Evolutionary conservation across 495 filamentous ascomycete genomes (phyloP), one percentile per base, ranked within the genome.

Genomic region (Bombardia bombarda): DNA sequence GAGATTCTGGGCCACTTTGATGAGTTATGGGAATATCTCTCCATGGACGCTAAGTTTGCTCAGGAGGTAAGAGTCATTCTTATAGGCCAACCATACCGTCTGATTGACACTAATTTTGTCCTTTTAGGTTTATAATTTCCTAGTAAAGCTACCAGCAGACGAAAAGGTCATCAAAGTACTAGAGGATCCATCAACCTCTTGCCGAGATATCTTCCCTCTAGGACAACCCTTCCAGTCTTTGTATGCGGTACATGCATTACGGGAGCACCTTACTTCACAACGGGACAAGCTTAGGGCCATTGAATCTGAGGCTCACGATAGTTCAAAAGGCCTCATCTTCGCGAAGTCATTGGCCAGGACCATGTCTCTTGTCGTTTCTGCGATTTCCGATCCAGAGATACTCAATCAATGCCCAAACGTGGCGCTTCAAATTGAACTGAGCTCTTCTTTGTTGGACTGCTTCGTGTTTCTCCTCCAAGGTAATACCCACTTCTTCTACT

Each of bases 1-100:
- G 86, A 90, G 47, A 80, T 97, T 17, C 62, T 94, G 42, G 77
- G 82, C 43, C 86, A 94, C 61, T 94, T 95, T 56, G 77, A 87
- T 41, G 80, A 90, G 42, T 63, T 98, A 7, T 95, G 90, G 69
- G 75, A 78, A 14, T 80, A 90, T 51, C 73, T 98, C 28, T 77
- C 77, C 39, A 78, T 92, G 57, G 75, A 86, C 32, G 85, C 87
- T 45, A 72, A 70, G 32, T 63, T 92, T 13, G 80, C 84, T n/a
- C 67, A 73, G 51, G 78, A 82, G 61, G 79, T 86, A 66, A 47
- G 60, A 45, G 35, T 12, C 1, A 4, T 40, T 34, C 17, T 22
- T 17, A 7, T 34, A 19, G 19, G 35, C 24, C 21, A 3, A 36
- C 6, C 19, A 1, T 22, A 16, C n/a, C 8, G 22, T n/a, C n/a